Evolutionary conservation across 805 yeast species (phyloP).

Genomic region (Candida montana): DNA sequence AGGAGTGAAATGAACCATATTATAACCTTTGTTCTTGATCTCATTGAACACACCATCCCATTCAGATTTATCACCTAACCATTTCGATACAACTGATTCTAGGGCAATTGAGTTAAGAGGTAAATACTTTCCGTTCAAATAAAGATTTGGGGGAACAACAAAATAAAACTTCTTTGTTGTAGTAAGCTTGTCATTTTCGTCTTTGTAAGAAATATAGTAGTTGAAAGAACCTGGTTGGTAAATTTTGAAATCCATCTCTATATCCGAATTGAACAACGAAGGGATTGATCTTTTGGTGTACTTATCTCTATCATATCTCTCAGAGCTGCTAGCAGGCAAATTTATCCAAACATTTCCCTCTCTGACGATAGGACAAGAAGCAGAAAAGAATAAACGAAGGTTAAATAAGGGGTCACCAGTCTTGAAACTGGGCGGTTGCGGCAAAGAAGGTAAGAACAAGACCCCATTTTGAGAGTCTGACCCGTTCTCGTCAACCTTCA

Average conservation of each 20-base stretch:
- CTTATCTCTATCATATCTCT: conserved; percentile 49
- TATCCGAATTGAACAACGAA: conserved; percentile 60
- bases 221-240: conserved; percentile 74
- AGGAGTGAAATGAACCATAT: conserved; percentile 96
- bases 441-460: conserved; percentile 33
- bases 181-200: conserved; percentile 28
- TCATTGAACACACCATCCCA: conserved; percentile 67
- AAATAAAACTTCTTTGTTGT: conserved; percentile 64
- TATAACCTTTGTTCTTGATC: conserved; percentile 74
- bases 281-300: conserved; percentile 48
- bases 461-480: conserved; percentile 34
- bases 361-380: conserved; percentile 68
- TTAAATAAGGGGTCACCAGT: conserved; percentile 40
- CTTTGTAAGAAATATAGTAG: conserved; percentile 60
- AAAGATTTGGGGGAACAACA: conserved; percentile 73
- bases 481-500: conserved; percentile 31
- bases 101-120: conserved; percentile 76
- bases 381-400: conserved; percentile 61
- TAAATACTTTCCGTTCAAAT: conserved; percentile 47
- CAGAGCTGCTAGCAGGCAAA: conserved; percentile 44
- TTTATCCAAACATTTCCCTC: conserved; percentile 73
- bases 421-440: conserved; percentile 30
- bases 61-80: conserved; percentile 65
- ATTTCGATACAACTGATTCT: conserved; percentile 84
- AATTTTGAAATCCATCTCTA: conserved; percentile 54